phyloP scores from a whole-genome alignment of 768 basidiomycete species.

The Macrocybe gigantea region DNA sequence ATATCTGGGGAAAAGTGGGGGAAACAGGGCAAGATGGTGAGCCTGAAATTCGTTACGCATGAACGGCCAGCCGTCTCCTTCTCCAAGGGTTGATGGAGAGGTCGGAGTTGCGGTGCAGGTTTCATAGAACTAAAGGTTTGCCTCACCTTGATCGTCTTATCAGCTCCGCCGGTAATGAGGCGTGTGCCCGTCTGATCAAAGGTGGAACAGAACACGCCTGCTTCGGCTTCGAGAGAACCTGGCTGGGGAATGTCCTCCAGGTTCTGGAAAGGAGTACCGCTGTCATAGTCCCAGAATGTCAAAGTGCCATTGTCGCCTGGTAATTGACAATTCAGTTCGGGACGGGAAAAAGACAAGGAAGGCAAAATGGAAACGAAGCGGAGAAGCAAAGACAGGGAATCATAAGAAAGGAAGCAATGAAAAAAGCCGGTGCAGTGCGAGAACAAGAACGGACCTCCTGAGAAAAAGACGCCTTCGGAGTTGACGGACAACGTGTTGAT shows the following conservation, averaged over 20 bases:
- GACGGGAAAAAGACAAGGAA: no score
- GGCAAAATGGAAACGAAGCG: no score
- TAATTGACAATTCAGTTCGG: not conserved
- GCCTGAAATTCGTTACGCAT: no score
- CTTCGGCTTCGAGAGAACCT: constrained; percentile 96
- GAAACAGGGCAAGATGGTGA: no score
- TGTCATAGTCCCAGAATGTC: constrained; percentile 92
- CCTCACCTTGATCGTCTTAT: constrained; percentile 96
- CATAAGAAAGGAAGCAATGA: not conserved
- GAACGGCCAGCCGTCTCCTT: not conserved
- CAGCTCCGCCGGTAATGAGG: constrained; percentile 92
- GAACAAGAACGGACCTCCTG: constrained; percentile 62
- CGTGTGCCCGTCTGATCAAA: constrained; percentile 95
- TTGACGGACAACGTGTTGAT: constrained; percentile 96
- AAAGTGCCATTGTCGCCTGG: constrained; percentile 88
- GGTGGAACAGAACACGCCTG: constrained; percentile 94
- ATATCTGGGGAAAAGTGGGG: constrained; percentile 30
- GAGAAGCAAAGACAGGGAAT: no score
- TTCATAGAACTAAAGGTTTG: no score
- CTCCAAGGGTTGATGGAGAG: constrained; percentile 3
- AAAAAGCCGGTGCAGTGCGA: not conserved
- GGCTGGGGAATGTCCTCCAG: constrained; percentile 93
- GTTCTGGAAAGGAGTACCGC: constrained; percentile 92
- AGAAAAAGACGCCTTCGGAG: constrained; percentile 94
- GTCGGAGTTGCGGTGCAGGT: not conserved